Conservation (phyloP, 805 yeast genomes). For the Wickerhamomyces pijperi region DNA sequence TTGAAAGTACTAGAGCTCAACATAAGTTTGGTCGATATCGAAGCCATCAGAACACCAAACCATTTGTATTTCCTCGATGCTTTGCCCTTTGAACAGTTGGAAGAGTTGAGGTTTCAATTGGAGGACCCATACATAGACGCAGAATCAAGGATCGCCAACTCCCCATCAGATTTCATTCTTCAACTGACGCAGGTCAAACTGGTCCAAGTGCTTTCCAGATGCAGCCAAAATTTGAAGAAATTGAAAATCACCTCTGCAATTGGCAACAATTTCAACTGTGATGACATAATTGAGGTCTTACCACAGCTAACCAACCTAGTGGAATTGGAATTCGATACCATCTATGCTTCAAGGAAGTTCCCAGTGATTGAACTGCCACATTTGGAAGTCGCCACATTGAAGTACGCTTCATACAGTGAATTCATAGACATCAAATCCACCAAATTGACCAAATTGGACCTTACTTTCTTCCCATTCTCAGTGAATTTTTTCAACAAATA, state of each 20-base stretch:
- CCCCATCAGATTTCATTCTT: neutral
- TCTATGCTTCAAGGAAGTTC: neutral
- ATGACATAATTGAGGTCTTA: neutral
- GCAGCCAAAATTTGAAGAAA: neutral
- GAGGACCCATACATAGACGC: neutral
- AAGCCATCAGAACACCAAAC: neutral
- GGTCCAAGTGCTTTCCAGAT: neutral
- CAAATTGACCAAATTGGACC: neutral
- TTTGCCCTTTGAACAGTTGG: neutral
- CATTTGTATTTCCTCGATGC: neutral
- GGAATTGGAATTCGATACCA: neutral
- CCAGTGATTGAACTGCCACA: neutral
- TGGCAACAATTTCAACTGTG: neutral
- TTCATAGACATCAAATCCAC: neutral
- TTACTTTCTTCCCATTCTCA: neutral
- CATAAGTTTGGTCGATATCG: neutral
- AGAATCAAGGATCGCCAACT: neutral
- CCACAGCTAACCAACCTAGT: neutral
- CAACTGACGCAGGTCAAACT: neutral
- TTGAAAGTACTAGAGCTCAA: neutral
- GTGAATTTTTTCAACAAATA: neutral
- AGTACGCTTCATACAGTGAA: neutral
- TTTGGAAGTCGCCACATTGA: neutral
- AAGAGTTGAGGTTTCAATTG: neutral
- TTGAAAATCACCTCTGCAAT: neutral